Base-by-base conservation (phyloP, 371 early-diverging fungal genomes). In the Mucor circinelloides region DNA sequence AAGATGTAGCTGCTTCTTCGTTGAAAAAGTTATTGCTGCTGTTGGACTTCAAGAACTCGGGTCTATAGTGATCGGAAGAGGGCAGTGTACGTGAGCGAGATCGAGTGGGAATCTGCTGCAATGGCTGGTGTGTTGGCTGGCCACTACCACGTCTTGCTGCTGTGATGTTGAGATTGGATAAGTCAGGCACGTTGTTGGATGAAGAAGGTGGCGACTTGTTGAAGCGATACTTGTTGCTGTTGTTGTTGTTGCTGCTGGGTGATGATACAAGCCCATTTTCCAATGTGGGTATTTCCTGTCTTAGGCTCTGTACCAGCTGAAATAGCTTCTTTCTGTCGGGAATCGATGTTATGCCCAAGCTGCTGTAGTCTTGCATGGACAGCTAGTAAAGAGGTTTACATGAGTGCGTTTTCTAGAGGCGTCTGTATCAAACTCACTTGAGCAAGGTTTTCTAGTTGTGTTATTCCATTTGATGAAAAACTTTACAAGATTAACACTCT, bases 341-440 rank as follows among this genome's bases (percentile, higher is more conserved):
- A 84, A 89, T 88, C 36, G 85, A 80, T 48, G 85, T 85, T 15
- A 93, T 89, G 17, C 93, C 93, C 50, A 92, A 75, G 17, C 85
- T 73, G 60, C 78, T 83, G 66, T 91, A 93, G 77, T 92, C 92
- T 71, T 89, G 89, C 90, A 93, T 90, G 38, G 89, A 89, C 62
- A 93, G 77, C 84, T 88, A 42, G 3, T 40, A 17, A 7, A 32
- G n/a, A 13, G 25, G 5, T 23, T 28, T 55, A 19, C 34, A 13
- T 17, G 9, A 19, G 7, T 32, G 19, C n/a, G 23, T 58, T 44
- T 42, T 34, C 23, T 28, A 21, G 5, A 0, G 8, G 21, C 15
- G n/a, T n/a, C n/a, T 31, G 4, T n/a, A 30, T 5, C n/a, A 17
- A 10, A 34, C 36, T 65, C 78, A 85, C 85, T 78, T 80, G 81